Evolutionary conservation across 768 basidiomycete genomes (phyloP).

Genomic region (Mycena epipterygia): DNA sequence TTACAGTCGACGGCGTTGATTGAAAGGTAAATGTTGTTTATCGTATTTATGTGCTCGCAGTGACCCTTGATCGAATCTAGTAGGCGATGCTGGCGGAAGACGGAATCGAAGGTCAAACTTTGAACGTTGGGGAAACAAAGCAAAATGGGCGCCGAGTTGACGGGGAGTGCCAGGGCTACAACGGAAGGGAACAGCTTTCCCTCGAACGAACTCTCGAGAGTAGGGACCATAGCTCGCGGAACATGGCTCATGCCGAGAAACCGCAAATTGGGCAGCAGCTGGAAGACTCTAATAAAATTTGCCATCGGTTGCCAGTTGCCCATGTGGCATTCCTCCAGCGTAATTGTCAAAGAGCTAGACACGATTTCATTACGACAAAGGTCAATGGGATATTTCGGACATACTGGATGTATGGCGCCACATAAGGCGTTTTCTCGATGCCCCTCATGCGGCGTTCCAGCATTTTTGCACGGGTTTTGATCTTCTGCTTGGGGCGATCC

Average conservation of each 20-base stretch:
- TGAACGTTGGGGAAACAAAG: slow-evolving; percentile 15
- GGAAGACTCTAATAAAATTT: slow-evolving; percentile 13
- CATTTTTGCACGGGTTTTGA: slow-evolving; percentile 17
- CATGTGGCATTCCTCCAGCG: slow-evolving; percentile 7
- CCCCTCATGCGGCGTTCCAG: slow-evolving; percentile 24
- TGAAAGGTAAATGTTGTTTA: neutral
- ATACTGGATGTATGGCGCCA: slow-evolving; percentile 14
- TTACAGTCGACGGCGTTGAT: neutral
- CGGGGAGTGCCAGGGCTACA: neutral
- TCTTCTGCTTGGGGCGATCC: slow-evolving; percentile 4
- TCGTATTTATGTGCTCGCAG: neutral
- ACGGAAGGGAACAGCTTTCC: slow-evolving; percentile 6
- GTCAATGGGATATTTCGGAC: neutral
- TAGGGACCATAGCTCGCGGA: neutral
- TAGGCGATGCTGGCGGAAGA: neutral
- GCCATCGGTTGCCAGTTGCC: slow-evolving; percentile 18
- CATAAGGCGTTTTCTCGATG: slow-evolving; percentile 13
- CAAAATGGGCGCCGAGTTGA: neutral
- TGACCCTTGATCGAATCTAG: neutral
- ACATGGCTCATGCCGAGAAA: neutral
- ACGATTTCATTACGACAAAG: neutral
- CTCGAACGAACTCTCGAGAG: neutral
- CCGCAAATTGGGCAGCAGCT: slow-evolving; percentile 4
- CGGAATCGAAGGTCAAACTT: neutral
- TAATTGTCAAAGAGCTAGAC: slow-evolving; percentile 6